Conservation (phyloP, 2,329 filamentous ascomycete genomes). For the Fusarium camptoceras region DNA sequence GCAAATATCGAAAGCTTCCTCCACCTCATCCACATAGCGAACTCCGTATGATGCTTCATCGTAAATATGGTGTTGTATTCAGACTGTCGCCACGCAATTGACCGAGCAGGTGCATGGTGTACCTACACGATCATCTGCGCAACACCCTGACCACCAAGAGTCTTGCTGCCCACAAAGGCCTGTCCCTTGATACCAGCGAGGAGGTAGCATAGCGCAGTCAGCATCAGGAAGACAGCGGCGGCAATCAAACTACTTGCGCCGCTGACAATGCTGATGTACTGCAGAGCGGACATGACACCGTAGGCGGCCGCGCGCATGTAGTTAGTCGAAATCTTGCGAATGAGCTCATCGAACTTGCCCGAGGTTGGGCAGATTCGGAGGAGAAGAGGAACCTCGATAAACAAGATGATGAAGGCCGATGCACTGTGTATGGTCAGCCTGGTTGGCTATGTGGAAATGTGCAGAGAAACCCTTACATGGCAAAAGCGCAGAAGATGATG, state of each 20-base stretch:
- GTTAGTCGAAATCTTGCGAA: slow-evolving; percentile 94
- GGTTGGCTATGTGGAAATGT: background rate
- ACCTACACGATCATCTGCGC: slow-evolving; percentile 96
- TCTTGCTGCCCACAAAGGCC: slow-evolving; percentile 93
- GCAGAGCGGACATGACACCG: slow-evolving; percentile 79
- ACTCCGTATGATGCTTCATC: background rate
- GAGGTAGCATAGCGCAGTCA: slow-evolving; percentile 84
- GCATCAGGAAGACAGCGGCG: slow-evolving; percentile 81
- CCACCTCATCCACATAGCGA: background rate
- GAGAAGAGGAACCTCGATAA: slow-evolving; percentile 91
- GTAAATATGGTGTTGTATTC: slow-evolving; percentile 1
- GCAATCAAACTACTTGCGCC: slow-evolving; percentile 81
- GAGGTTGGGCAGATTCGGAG: slow-evolving; percentile 98
- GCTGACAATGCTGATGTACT: slow-evolving; percentile 82
- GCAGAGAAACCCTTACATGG: slow-evolving; percentile 59
- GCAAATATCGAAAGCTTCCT: background rate
- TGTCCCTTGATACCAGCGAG: slow-evolving; percentile 84
- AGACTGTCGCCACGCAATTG: slow-evolving; percentile 2
- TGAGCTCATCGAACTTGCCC: slow-evolving; percentile 84
- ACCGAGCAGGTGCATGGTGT: background rate
- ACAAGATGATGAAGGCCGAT: slow-evolving; percentile 80
- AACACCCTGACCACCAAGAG: slow-evolving; percentile 90
- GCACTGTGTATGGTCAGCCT: slow-evolving; percentile 59
- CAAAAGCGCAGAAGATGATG: slow-evolving; percentile 65
- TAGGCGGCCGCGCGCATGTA: slow-evolving; percentile 96